Evolutionary conservation across 257 asterid species (phyloP), one percentile per base, ranked within the genome.

Genomic region (Linderniella brevidens): DNA sequence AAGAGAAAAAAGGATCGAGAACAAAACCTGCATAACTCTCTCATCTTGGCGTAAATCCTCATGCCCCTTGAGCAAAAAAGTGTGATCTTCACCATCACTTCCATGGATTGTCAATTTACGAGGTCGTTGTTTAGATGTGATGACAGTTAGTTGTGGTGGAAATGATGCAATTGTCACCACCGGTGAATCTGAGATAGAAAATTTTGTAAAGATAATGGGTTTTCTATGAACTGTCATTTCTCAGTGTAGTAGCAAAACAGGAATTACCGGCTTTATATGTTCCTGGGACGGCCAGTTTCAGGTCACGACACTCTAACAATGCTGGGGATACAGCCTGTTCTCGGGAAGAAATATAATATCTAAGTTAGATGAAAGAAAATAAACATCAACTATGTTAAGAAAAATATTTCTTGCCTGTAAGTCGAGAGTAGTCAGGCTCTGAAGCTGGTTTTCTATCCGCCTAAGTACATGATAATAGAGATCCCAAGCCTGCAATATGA

Each of bases 31-130:
- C 99, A 90, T 90, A 58, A 90, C 99, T 58, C 99, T 96, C 71
- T 90, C 99, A 70, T 90, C 99, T 67, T 90, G 99, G 54, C 99
- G 96, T 49, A 90, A 72, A 65, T 90, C 99, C 68, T 90, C 99
- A 56, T 90, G 94, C 52, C 96, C 99, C 68, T 90, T 90, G 54
- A 90, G 73, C 78, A 90, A 64, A 63, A 90, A 90, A 58, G 99
- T 93, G 64, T 90, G 69, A 54, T 85, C 99, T 60, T 85, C 83
- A 50, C 99, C 99, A 60, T 90, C 92, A 77, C 92, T 90, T 50
- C 99, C 99, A 56, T 72, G 73, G 50, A 90, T 90, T 41, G 99
- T 81, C 81, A 85, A 73, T 75, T 79, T 90, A 51, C 99, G 86
- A 46, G 99, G 99, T 17, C 99, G 82, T 64, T 90, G 99, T 66